Conservation (phyloP, 371 early-diverging fungal species). For the Homolaphlyctis polyrhiza region DNA sequence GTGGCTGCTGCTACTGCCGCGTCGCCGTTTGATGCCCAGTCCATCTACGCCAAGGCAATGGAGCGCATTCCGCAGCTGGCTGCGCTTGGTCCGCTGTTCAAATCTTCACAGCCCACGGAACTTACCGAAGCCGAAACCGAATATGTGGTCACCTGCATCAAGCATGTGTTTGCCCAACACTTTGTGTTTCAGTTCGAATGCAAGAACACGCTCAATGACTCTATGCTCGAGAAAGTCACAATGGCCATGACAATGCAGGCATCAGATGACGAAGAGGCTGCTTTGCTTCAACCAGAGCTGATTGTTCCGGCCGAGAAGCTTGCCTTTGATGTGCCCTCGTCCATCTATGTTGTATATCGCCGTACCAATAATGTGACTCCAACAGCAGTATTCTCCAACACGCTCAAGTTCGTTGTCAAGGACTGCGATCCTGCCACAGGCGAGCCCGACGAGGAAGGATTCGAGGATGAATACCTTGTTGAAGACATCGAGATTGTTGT, state of each 20-base stretch:
- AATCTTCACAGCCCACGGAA: constrained; percentile 68
- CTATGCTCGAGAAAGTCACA: constrained; percentile 82
- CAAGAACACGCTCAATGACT: constrained; percentile 90
- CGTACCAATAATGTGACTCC: constrained; percentile 30
- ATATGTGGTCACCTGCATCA: constrained; percentile 84
- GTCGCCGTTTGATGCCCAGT: constrained; percentile 23
- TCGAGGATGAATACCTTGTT: constrained; percentile 88
- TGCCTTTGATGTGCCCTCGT: constrained; percentile 69
- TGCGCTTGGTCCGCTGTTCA: constrained; percentile 78
- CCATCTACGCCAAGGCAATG: constrained; percentile 70
- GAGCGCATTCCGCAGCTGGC: constrained; percentile 77
- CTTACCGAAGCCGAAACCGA: constrained; percentile 95
- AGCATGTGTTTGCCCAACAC: constrained; percentile 87
- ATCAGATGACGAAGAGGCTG: constrained; percentile 48
- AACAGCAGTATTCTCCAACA: constrained; percentile 51
- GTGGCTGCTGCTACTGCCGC: constrained; percentile 20
- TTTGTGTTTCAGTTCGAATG: constrained; percentile 95
- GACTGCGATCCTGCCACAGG: constrained; percentile 86
- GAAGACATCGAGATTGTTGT: constrained; percentile 82
- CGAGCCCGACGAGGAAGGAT: constrained; percentile 82
- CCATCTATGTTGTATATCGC: constrained; percentile 68
- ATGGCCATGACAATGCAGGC: constrained; percentile 64
- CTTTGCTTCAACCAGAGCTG: constrained; percentile 38
- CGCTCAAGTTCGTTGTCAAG: constrained; percentile 85
- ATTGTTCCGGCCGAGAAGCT: constrained; percentile 66